Evolutionary conservation across 1,284 basidiomycete species (phyloP).

Genomic region (Apiotrichum veenhuisii): DNA sequence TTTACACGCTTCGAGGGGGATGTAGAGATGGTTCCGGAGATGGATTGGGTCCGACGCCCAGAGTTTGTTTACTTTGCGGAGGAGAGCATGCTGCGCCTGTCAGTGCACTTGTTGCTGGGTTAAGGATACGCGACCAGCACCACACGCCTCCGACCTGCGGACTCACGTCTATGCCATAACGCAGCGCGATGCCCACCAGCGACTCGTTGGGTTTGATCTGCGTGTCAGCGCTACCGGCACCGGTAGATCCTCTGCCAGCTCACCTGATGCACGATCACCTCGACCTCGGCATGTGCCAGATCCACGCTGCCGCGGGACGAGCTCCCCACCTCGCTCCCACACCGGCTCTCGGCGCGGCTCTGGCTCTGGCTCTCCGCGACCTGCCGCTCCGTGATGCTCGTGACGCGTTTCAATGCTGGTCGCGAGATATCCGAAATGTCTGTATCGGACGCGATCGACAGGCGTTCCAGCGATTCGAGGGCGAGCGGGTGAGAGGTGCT

Average conservation of each 20-base stretch:
- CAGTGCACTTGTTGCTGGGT: no score
- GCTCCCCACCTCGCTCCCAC: constrained; percentile 26
- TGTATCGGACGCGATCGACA: background rate
- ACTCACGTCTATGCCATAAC: constrained; percentile 73
- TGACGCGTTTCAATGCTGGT: constrained; percentile 36
- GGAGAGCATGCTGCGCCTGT: constrained; percentile 57
- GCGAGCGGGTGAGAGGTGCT: constrained; percentile 15
- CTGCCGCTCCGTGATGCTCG: constrained; percentile 42
- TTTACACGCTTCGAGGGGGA: constrained; percentile 58
- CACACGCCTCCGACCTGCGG: background rate
- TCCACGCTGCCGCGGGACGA: constrained; percentile 33
- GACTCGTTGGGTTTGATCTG: constrained; percentile 70
- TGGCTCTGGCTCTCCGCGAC: constrained; percentile 33
- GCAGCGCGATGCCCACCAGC: constrained; percentile 75
- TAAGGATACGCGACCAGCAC: no score
- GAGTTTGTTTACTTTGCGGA: constrained; percentile 80
- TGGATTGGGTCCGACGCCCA: constrained; percentile 88
- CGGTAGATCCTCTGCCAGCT: constrained; percentile 9
- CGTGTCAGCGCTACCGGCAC: background rate
- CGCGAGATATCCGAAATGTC: constrained; percentile 26
- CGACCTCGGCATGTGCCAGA: constrained; percentile 31
- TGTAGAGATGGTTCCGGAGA: constrained; percentile 72
- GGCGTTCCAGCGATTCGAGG: background rate
- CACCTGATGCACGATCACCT: constrained; percentile 52
- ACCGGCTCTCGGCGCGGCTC: constrained; percentile 3